phyloP scores from a whole-genome alignment of 108 stramenopile species.

The Mayamaea pseudoterrestris region DNA sequence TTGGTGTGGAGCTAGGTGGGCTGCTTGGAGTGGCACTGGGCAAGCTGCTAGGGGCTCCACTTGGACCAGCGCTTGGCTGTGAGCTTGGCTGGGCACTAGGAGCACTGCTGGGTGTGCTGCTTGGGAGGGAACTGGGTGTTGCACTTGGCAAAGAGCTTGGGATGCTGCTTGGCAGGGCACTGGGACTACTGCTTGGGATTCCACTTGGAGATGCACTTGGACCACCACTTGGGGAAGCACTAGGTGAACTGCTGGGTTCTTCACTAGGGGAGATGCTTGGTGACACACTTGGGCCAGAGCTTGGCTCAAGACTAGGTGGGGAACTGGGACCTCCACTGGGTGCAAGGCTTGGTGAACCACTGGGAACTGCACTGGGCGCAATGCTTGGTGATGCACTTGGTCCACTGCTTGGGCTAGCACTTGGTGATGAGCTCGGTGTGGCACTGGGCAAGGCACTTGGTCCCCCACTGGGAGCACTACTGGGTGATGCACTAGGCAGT shows the following conservation, averaged over 20 bases:
- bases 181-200: neutral
- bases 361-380: neutral
- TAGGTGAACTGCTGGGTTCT: too few relatives aligned
- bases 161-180: neutral
- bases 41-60: neutral
- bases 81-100: slow-evolving; percentile 1
- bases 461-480: too few relatives aligned
- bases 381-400: neutral
- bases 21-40: neutral
- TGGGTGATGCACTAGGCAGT: neutral
- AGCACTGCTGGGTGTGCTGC: neutral
- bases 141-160: slow-evolving; percentile 3
- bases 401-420: neutral
- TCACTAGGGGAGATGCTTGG: too few relatives aligned
- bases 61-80: neutral
- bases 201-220: slow-evolving; percentile 4
- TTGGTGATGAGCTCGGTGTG: neutral
- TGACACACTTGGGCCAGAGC: too few relatives aligned
- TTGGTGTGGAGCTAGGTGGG: neutral
- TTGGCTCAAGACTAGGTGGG: too few relatives aligned
- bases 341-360: too few relatives aligned
- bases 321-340: too few relatives aligned
- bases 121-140: neutral
- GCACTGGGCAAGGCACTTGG: slow-evolving; percentile 1
- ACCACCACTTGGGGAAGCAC: too few relatives aligned